Conservation (phyloP, 129 eudicot genomes). For the Arctium lappa region DNA sequence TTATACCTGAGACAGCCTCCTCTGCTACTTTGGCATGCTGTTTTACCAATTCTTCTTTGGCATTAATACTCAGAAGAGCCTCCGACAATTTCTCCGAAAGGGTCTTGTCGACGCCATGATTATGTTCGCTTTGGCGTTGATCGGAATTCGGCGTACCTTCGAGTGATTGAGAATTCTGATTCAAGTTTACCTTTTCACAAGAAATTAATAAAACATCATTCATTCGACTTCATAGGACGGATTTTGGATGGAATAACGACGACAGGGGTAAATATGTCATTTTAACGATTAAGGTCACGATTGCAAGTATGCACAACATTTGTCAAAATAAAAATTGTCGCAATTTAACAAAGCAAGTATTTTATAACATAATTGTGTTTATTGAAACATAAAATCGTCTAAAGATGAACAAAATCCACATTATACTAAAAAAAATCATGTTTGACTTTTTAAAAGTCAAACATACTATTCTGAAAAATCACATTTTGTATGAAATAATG, state of each 20-base stretch:
- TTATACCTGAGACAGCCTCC: slow-evolving; percentile 44
- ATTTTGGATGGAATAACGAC: neutral
- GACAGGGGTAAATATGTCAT: neutral
- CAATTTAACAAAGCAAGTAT: neutral
- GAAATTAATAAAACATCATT: neutral
- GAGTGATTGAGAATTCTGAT: slow-evolving; percentile 17
- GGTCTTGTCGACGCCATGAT: slow-evolving; percentile 17
- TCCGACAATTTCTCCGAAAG: slow-evolving; percentile 31
- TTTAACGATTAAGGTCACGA: neutral
- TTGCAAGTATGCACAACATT: too few relatives aligned
- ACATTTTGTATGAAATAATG: neutral
- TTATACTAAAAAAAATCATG: too few relatives aligned
- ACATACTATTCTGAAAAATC: neutral
- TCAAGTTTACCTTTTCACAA: slow-evolving; percentile 21
- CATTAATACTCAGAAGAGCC: slow-evolving; percentile 27
- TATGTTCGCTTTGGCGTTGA: slow-evolving; percentile 16
- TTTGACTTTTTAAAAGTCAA: neutral
- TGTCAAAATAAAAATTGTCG: neutral
- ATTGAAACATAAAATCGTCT: too few relatives aligned
- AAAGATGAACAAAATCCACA: too few relatives aligned
- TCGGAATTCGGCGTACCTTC: slow-evolving; percentile 8
- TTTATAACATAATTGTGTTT: too few relatives aligned
- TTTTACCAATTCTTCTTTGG: slow-evolving; percentile 36
- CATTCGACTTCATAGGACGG: neutral
- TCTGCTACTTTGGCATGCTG: slow-evolving; percentile 43